These are phyloP conservation scores for Boletus insuetus DNA, from an alignment of 768 basidiomycete species.

Conservation along the genomic window DNA sequence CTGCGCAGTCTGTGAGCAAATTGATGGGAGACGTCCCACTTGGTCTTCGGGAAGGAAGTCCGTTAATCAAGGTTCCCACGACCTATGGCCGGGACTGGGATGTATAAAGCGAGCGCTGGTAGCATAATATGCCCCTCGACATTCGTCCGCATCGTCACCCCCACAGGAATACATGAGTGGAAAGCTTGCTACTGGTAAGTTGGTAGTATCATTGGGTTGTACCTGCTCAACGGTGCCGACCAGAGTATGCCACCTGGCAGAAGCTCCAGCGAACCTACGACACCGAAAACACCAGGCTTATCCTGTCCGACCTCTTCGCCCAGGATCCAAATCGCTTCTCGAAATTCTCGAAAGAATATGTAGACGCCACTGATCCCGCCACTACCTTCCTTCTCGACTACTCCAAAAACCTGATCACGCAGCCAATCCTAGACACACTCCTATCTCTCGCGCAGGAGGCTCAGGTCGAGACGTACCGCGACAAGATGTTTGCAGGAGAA, in stretches of 20 bases:
- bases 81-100: not conserved
- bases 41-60: no score
- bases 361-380: constrained; percentile 58
- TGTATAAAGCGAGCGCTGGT: constrained; percentile 11
- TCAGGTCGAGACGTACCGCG: constrained; percentile 75
- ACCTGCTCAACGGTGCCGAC: not conserved
- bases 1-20: no score
- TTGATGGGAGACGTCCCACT: no score
- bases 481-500: constrained; percentile 92
- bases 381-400: constrained; percentile 91
- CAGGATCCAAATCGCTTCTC: constrained; percentile 84
- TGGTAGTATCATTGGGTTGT: not conserved
- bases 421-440: constrained; percentile 76
- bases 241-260: constrained; percentile 90
- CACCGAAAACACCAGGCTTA: constrained; percentile 63
- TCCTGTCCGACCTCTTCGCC: constrained; percentile 91
- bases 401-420: constrained; percentile 93
- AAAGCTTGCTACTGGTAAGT: constrained; percentile 56
- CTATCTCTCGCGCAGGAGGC: constrained; percentile 84
- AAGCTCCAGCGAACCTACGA: constrained; percentile 86
- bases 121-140: not conserved
- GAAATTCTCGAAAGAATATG: constrained; percentile 79
- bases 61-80: constrained; percentile 23
- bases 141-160: constrained; percentile 4
- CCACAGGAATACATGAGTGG: constrained; percentile 49